These are phyloP conservation scores for Suillus spraguei DNA, from an alignment of 768 basidiomycete genomes.

Conservation along the genomic window DNA sequence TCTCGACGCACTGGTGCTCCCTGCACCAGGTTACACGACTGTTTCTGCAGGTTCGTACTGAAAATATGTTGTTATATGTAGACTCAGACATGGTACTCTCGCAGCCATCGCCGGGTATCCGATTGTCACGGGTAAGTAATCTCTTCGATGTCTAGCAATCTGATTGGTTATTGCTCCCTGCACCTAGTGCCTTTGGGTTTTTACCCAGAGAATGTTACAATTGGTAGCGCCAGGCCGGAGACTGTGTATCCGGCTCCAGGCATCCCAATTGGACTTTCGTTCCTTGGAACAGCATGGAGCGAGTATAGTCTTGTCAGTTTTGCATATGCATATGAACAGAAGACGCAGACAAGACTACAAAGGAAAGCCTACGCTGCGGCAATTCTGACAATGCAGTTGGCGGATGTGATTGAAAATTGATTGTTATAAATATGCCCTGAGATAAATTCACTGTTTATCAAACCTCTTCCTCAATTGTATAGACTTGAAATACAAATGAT, in stretches of 20 bases:
- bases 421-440: not conserved
- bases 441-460: not conserved
- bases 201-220: constrained; percentile 34
- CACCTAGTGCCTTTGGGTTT: constrained; percentile 41
- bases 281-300: constrained; percentile 47
- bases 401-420: constrained; percentile 30
- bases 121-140: constrained; percentile 32
- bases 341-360: constrained; percentile 52
- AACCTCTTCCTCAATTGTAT: not conserved
- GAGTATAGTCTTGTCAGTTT: constrained; percentile 43
- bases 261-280: constrained; percentile 43
- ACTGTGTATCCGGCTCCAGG: constrained; percentile 40
- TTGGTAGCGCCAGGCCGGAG: constrained; percentile 36
- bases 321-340: constrained; percentile 54
- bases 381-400: constrained; percentile 56
- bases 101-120: constrained; percentile 39
- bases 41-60: constrained; percentile 23
- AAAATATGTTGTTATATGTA: not conserved
- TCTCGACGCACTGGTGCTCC: constrained; percentile 54
- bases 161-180: not conserved
- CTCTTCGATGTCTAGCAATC: not conserved
- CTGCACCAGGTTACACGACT: constrained; percentile 30
- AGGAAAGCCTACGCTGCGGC: constrained; percentile 53
- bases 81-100: not conserved
- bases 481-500: not conserved